Base-by-base conservation (phyloP, 345 rosid species). In the Sapria himalayana region DNA sequence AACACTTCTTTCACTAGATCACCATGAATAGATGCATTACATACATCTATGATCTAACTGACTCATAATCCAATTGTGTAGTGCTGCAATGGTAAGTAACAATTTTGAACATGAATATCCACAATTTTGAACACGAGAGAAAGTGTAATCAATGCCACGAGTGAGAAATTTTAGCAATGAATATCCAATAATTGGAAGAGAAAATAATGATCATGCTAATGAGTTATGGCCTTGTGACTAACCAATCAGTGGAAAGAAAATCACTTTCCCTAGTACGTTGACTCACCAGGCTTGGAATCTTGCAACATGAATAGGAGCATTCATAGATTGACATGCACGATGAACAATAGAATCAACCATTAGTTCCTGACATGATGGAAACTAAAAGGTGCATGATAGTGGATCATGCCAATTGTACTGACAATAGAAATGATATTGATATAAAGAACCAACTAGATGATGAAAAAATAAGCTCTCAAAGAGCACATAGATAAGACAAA, bases 1-100 rank as follows among this genome's bases (percentile, higher is more conserved):
- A n/a, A n/a, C n/a, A n/a, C n/a, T n/a, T n/a, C n/a, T n/a, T n/a
- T n/a, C n/a, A n/a, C n/a, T n/a, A n/a, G n/a, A n/a, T n/a, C n/a
- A n/a, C n/a, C n/a, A n/a, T n/a, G n/a, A n/a, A n/a, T n/a, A n/a
- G n/a, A n/a, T n/a, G n/a, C n/a, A n/a, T n/a, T n/a, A n/a, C n/a
- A n/a, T n/a, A n/a, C n/a, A n/a, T n/a, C n/a, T n/a, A n/a, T n/a
- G n/a, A n/a, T 21, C 22, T 13, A 25, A 7, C 13, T 41, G 19
- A 19, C 15, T 15, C 15, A 9, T 7, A 20, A 29, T 37, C 41
- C 25, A 16, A 29, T 34, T 31, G 10, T 71, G 93, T 76, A 89
- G 81, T 67, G 74, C 43, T 79, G 82, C 52, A 78, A 73, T 76
- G 76, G 84, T 93, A 79, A n/a, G n/a, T n/a, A n/a, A n/a, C n/a